phyloP scores from a whole-genome alignment of 2,329 filamentous ascomycete species.

The Fusarium annulatum region DNA sequence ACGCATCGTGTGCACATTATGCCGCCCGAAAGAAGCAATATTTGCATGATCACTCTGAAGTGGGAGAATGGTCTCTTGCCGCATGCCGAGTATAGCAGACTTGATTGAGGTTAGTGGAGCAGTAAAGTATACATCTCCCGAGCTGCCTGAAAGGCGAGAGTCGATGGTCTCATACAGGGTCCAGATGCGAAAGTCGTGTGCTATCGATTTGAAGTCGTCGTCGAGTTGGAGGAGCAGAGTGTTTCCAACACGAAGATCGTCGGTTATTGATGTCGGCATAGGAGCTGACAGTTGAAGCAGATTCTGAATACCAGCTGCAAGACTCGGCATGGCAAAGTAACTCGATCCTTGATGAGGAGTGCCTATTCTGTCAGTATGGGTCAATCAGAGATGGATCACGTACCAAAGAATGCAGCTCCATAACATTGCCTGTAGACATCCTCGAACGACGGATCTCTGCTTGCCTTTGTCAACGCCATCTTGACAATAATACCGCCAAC shows the following conservation, averaged over 20 bases:
- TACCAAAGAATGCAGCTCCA: slow-evolving; percentile 70
- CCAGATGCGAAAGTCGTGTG: slow-evolving; percentile 70
- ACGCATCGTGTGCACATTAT: slow-evolving; percentile 61
- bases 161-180: slow-evolving; percentile 73
- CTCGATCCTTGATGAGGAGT: slow-evolving; percentile 72
- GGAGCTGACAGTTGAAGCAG: slow-evolving; percentile 63
- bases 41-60: slow-evolving; percentile 66
- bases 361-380: slow-evolving; percentile 48
- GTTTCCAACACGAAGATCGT: slow-evolving; percentile 63
- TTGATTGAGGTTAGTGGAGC: slow-evolving; percentile 69
- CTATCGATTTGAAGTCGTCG: slow-evolving; percentile 66
- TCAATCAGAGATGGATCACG: slow-evolving; percentile 20
- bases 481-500: slow-evolving; percentile 71
- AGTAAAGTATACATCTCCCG: slow-evolving; percentile 64
- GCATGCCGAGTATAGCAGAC: slow-evolving; percentile 62
- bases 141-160: slow-evolving; percentile 62
- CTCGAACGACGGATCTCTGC: slow-evolving; percentile 51
- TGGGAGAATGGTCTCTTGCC: slow-evolving; percentile 63
- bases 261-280: slow-evolving; percentile 61
- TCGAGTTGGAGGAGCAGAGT: slow-evolving; percentile 61
- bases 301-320: slow-evolving; percentile 64
- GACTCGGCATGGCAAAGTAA: slow-evolving; percentile 68
- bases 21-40: slow-evolving; percentile 64
- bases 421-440: slow-evolving; percentile 67
- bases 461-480: slow-evolving; percentile 63